Evolutionary conservation across 2,329 filamentous ascomycete species (phyloP).

Genomic region (Arthroderma sp.): DNA sequence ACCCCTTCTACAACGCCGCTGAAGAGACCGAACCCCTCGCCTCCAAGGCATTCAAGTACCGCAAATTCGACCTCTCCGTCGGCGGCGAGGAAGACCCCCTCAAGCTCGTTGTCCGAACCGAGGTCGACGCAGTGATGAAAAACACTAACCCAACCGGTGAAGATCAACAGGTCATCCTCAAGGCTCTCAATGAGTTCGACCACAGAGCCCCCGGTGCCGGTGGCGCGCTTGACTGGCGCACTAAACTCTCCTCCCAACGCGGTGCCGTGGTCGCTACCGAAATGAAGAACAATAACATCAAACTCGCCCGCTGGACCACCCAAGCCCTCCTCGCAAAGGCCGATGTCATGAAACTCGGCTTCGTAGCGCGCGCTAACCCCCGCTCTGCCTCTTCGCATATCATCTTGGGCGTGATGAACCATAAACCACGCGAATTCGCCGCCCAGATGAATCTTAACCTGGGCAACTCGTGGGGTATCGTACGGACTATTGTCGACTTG

Average conservation of each 20-base stretch:
- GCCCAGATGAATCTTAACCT: constrained; percentile 96
- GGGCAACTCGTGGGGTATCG: constrained; percentile 97
- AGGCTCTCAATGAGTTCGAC: constrained; percentile 98
- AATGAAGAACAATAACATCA: constrained; percentile 99
- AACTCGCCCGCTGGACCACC: constrained; percentile 93
- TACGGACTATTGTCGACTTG: constrained; percentile 93
- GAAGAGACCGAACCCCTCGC: constrained; percentile 90
- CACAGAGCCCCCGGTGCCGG: constrained; percentile 92
- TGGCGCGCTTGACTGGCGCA: constrained; percentile 91
- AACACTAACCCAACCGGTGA: constrained; percentile 82
- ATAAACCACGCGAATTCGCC: constrained; percentile 96
- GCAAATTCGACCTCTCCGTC: constrained; percentile 86
- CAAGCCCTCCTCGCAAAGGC: constrained; percentile 94
- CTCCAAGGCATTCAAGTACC: constrained; percentile 97
- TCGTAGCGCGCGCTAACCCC: constrained; percentile 87
- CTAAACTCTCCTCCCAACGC: constrained; percentile 84
- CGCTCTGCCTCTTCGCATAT: constrained; percentile 89
- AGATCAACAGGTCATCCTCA: constrained; percentile 81
- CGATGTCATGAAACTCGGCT: constrained; percentile 98
- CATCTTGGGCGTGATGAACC: constrained; percentile 86
- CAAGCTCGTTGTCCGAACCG: constrained; percentile 83
- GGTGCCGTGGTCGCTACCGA: constrained; percentile 96
- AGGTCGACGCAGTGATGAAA: constrained; percentile 91
- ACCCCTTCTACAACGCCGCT: constrained; percentile 92
- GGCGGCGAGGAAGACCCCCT: constrained; percentile 85